Conservation (phyloP, 2,329 filamentous ascomycete genomes). For the Ilyonectria sp. region DNA sequence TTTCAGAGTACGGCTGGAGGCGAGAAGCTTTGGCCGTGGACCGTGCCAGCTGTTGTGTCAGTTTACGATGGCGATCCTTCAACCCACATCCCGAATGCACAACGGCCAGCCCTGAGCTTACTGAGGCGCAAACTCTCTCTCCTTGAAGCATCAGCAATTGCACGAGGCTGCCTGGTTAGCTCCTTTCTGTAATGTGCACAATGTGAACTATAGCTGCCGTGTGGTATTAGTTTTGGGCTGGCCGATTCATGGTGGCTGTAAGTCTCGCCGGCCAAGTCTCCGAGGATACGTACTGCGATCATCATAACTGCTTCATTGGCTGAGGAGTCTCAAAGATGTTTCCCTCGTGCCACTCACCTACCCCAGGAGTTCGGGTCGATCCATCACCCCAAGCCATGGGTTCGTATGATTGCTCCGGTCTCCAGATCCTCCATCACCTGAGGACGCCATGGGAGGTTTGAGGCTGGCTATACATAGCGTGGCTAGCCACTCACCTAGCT, state of each 20-base stretch:
- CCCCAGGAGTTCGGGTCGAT: constrained; percentile 35
- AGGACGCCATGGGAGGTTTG: constrained; percentile 15
- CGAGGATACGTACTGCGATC: constrained; percentile 14
- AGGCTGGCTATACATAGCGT: constrained; percentile 22
- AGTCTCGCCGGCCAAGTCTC: constrained; percentile 9
- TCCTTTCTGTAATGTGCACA: background rate
- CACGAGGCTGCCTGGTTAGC: background rate
- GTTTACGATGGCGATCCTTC: background rate
- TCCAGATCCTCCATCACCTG: constrained; percentile 27
- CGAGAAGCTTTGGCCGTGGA: constrained; percentile 31
- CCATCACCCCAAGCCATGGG: constrained; percentile 24
- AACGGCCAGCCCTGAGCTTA: background rate
- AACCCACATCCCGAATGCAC: constrained; percentile 27
- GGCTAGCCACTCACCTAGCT: constrained; percentile 9
- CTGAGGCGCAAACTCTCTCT: background rate
- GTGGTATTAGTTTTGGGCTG: background rate
- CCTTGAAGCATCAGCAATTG: background rate
- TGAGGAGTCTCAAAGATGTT: constrained; percentile 6
- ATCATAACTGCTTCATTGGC: constrained; percentile 22
- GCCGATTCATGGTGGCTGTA: constrained; percentile 25
- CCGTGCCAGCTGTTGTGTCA: constrained; percentile 24
- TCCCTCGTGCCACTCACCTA: constrained; percentile 20
- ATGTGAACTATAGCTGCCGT: background rate
- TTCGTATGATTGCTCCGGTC: constrained; percentile 27
- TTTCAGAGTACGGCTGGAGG: constrained; percentile 16